phyloP scores from a whole-genome alignment of 73 alveolate species.

The Tetrahymena malaccensis region DNA sequence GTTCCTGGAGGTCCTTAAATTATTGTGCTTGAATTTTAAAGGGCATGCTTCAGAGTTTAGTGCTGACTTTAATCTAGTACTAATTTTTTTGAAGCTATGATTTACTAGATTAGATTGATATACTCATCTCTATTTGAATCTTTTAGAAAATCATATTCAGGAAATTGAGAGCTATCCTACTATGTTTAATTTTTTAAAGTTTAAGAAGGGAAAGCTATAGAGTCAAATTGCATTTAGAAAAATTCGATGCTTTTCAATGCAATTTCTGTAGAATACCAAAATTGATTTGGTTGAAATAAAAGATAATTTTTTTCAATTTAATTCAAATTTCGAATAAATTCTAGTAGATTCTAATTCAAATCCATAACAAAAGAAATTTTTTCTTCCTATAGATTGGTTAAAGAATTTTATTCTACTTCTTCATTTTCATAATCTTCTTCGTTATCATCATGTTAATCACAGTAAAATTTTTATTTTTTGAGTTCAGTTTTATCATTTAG shows the following conservation, averaged over 20 bases:
- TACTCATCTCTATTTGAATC: background rate
- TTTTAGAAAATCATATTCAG: background rate
- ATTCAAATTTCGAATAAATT: background rate
- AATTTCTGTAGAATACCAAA: background rate
- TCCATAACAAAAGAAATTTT: background rate
- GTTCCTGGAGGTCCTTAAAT: conserved; percentile 95
- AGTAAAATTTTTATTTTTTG: background rate
- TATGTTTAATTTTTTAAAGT: background rate
- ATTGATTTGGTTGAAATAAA: background rate
- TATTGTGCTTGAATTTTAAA: conserved; percentile 17
- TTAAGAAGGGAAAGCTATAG: background rate
- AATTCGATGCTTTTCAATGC: background rate
- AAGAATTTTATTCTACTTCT: background rate
- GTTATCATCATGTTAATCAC: background rate
- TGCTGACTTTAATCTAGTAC: background rate
- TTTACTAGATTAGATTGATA: background rate
- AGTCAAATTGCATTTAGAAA: background rate
- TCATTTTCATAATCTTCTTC: background rate
- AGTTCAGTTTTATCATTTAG: too few relatives aligned
- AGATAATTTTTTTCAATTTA: background rate
- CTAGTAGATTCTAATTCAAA: background rate
- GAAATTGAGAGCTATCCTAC: background rate
- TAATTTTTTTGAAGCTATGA: background rate
- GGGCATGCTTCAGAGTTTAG: background rate
- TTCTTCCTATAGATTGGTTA: background rate